Evolutionary conservation across 768 basidiomycete genomes (phyloP), one percentile per base, ranked within the genome.

Genomic region (Suillus subalutaceus): DNA sequence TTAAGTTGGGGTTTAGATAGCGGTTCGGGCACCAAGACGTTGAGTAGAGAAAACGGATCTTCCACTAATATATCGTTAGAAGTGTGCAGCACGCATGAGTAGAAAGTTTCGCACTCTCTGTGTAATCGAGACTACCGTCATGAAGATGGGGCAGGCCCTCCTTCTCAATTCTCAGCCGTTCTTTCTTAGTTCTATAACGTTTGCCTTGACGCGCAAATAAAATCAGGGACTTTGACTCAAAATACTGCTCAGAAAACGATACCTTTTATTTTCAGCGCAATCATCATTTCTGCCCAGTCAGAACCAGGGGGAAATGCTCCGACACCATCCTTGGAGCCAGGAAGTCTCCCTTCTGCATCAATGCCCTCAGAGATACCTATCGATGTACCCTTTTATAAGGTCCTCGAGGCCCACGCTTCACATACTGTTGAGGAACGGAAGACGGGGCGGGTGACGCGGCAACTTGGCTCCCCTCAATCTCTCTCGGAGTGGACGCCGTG

Each of bases 101-200:
- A 61, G 2, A 32, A 38, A 57, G 18, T 37, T 2, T 79, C 87
- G 50, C 72, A 92, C 91, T 86, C 75, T 91, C 86, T 32, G 82
- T 70, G 69, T 92, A 92, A 75, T 92, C 88, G 40, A 93, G 78
- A 74, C 92, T 93, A n/a, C 92, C 92, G 72, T 94, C 92, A n/a
- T 85, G 73, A 7, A 81, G 80, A 30, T 83, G 82, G 0, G 92
- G 92, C 20, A 89, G 90, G 0, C 92, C 92, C 66, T 88, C 87
- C 66, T 86, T 89, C 71, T 93, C 92, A 55, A 93, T 83, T n/a
- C 90, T 82, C 65, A 92, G 70, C 12, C 92, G 83, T 69, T 94
- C 92, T 71, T 90, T 93, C 81, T 94, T 94, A 2, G 91, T 93
- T 64, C 85, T 86, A 72, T 93, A 92, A 15, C 87, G 84, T 70